phyloP scores from a whole-genome alignment of 1,284 basidiomycete genomes.

The Boletellus deceptivus region DNA sequence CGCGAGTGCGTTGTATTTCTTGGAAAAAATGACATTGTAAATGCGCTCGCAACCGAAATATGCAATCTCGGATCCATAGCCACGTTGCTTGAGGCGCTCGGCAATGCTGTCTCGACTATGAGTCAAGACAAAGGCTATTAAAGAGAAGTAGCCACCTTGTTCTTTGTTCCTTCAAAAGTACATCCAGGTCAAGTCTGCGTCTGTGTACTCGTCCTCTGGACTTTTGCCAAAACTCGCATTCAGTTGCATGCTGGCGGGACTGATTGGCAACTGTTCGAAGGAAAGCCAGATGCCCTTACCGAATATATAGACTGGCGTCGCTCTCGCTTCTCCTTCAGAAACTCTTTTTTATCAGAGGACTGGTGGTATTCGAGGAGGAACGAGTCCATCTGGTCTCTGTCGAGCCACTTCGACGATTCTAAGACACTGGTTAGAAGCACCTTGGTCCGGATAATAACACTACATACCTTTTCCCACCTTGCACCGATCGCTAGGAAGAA shows the following conservation, averaged over 20 bases:
- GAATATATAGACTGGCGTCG: background rate
- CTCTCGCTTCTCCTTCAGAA: constrained; percentile 7
- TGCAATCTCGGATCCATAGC: constrained; percentile 7
- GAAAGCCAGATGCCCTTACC: constrained; percentile 2
- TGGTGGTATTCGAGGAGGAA: constrained; percentile 13
- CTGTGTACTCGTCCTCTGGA: background rate
- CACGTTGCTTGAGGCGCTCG: constrained; percentile 7
- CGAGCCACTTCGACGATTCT: constrained; percentile 6
- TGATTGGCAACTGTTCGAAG: background rate
- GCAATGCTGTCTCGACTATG: constrained; percentile 6
- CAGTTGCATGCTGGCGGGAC: constrained; percentile 10
- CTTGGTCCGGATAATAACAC: background rate
- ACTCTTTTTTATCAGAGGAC: constrained; percentile 6
- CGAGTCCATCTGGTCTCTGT: constrained; percentile 8
- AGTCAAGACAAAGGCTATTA: background rate
- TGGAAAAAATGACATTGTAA: background rate
- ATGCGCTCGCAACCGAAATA: background rate
- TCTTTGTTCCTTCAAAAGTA: background rate
- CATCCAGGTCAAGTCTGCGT: background rate
- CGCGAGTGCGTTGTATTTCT: constrained; percentile 2
- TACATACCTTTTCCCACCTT: constrained; percentile 5
- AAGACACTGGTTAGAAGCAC: background rate
- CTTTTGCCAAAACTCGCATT: background rate
- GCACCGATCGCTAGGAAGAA: constrained; percentile 1
- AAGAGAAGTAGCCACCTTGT: background rate